Percentiles rank a stretch among this genome's conserved stretches.
These are phyloP conservation scores for Phytophthora nicotianae DNA, from an alignment of 352 stramenopile genomes.

Conservation along the genomic window DNA sequence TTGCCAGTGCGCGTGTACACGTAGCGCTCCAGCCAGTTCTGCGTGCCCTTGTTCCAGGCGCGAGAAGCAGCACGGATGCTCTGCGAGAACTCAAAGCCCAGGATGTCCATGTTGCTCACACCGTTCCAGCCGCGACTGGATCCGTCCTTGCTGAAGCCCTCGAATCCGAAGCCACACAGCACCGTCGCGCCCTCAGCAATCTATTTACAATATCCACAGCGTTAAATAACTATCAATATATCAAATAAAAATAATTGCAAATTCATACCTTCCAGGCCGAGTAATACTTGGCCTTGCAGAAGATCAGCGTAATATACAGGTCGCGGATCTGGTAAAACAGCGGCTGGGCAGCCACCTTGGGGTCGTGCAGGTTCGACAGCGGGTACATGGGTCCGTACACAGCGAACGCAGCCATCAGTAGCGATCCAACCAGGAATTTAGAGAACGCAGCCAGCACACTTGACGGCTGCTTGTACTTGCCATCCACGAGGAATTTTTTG, in stretches of 20 bases:
- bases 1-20: slow-evolving; percentile 96
- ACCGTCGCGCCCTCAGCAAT: slow-evolving; percentile 81
- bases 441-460: slow-evolving; percentile 78
- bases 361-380: slow-evolving; percentile 53
- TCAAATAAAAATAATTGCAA: slow-evolving; percentile 12
- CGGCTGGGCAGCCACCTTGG: slow-evolving; percentile 51
- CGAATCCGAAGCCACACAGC: slow-evolving; percentile 91
- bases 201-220: slow-evolving; percentile 14
- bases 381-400: slow-evolving; percentile 57
- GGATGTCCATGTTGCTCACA: slow-evolving; percentile 96
- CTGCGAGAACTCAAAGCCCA: slow-evolving; percentile 93
- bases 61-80: slow-evolving; percentile 90
- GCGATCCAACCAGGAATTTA: slow-evolving; percentile 73
- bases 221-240: slow-evolving; percentile 45
- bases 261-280: slow-evolving; percentile 93
- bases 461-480: slow-evolving; percentile 50
- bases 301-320: slow-evolving; percentile 91
- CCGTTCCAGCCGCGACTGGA: slow-evolving; percentile 91
- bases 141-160: slow-evolving; percentile 93
- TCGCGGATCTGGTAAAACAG: slow-evolving; percentile 72
- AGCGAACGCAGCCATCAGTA: slow-evolving; percentile 66
- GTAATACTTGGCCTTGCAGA: slow-evolving; percentile 96
- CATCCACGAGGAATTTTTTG: slow-evolving; percentile 59
- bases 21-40: slow-evolving; percentile 96
- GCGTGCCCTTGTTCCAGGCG: slow-evolving; percentile 98